Percentiles rank a stretch among this genome's conserved stretches.
Conservation (phyloP, 805 yeast genomes). For the Lipomyces yamanashiensis region DNA sequence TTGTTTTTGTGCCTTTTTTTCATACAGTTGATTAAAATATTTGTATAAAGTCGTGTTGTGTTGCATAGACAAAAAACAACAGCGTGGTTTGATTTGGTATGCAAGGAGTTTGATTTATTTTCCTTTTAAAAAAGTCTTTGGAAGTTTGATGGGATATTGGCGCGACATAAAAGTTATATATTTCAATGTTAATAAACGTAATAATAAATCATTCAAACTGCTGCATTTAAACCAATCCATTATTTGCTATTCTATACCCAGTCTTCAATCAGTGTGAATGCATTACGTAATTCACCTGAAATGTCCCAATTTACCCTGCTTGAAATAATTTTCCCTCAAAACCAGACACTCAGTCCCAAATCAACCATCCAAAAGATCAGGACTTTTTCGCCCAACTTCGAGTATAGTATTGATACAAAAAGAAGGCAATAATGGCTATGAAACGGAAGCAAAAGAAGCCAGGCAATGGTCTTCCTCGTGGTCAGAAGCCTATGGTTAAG, state of each 20-base stretch:
- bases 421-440: slow-evolving; percentile 9
- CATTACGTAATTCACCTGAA: neutral
- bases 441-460: slow-evolving; percentile 11
- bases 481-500: slow-evolving; percentile 33
- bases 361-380: neutral
- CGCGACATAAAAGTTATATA: neutral
- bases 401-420: neutral
- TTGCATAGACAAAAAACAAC: neutral
- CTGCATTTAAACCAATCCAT: too few relatives aligned
- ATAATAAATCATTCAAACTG: too few relatives aligned
- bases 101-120: neutral
- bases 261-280: neutral
- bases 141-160: neutral
- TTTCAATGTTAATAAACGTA: neutral
- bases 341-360: neutral
- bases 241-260: neutral
- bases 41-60: neutral
- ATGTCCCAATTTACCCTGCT: slow-evolving; percentile 11
- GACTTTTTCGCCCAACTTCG: neutral
- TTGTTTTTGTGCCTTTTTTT: neutral
- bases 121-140: neutral
- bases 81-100: neutral
- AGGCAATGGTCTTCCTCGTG: slow-evolving; percentile 23
- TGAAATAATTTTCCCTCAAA: neutral
- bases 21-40: neutral